Percentiles rank a stretch among this genome's conserved stretches.
phyloP scores from a whole-genome alignment of 2,329 filamentous ascomycete species.

The Aspergillus oerlinghausenensis region DNA sequence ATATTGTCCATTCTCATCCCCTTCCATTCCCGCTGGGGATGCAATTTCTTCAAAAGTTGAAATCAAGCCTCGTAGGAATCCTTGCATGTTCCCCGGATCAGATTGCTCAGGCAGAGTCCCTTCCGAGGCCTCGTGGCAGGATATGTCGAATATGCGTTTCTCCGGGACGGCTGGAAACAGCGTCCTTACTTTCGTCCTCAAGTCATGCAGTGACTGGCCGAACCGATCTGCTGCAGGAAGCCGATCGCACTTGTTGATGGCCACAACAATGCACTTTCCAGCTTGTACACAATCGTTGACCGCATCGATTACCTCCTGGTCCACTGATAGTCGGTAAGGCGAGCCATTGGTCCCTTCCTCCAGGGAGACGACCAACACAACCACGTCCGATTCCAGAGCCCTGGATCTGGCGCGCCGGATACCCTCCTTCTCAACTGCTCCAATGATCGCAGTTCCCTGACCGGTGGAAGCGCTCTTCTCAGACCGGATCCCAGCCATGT shows the following conservation, averaged over 20 bases:
- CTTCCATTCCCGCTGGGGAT: constrained; percentile 32
- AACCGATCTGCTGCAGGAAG: constrained; percentile 20
- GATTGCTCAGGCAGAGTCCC: constrained; percentile 3
- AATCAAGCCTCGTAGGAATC: constrained; percentile 64
- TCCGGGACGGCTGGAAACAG: constrained; percentile 40
- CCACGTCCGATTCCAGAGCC: constrained; percentile 76
- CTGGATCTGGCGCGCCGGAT: constrained; percentile 80
- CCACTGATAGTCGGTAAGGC: constrained; percentile 35
- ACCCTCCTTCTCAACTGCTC: constrained; percentile 79
- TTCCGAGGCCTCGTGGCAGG: constrained; percentile 60
- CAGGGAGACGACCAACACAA: constrained; percentile 75
- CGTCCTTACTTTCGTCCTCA: constrained; percentile 37
- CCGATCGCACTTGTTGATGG: constrained; percentile 59
- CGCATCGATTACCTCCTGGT: constrained; percentile 55
- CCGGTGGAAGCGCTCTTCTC: constrained; percentile 15
- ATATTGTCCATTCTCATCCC: constrained; percentile 34
- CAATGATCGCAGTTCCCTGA: constrained; percentile 46
- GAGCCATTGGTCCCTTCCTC: constrained; percentile 44
- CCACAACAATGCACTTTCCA: constrained; percentile 53
- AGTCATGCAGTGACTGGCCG: constrained; percentile 12
- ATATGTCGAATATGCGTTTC: constrained; percentile 59
- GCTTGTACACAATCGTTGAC: constrained; percentile 46
- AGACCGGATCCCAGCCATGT: constrained; percentile 82
- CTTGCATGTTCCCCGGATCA: constrained; percentile 63
- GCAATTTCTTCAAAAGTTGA: constrained; percentile 55